Base-by-base conservation (phyloP, 176 grass and related monocot genomes). In the Juncus effusus region DNA sequence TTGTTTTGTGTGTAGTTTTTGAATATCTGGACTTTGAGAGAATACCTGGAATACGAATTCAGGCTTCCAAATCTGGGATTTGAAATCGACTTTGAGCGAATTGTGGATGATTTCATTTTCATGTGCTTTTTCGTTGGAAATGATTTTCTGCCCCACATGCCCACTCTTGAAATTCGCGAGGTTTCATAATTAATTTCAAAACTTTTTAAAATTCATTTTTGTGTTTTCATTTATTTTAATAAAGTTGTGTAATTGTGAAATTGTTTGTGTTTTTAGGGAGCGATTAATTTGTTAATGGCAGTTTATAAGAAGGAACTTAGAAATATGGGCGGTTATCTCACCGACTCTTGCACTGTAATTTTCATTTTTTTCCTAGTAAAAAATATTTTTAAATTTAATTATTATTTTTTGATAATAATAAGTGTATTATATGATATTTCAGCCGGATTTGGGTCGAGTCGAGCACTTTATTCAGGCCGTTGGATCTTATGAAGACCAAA, bases 101-200 rank as follows among this genome's bases (percentile, higher is more conserved):
- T 99, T 51, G 68, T 99, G 75, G 94, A 99, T 73, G 94, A 99
- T 82, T 99, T 99, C 70, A 84, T 99, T 76, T 99, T 99, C 78
- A 89, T 99, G 37, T 99, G 94, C 42, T 99, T 99, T 69, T 99
- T 99, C 86, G 94, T 99, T 76, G 94, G 94, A 41, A 99, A 99
- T 69, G 94, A 99, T 86, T 99, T 99, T 89, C 94, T 99, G 61
- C 94, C 94, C 47, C 94, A 99, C 45, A 99, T 99, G 94, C 94
- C 94, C 10, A 99, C 94, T 16, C 62, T 93, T 65, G 94, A 99
- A 82, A 93, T 99, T 42, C 94, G 94, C 66, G 94, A 93, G 94
- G 94, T 99, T 75, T 74, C n/a, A n/a, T n/a, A n/a, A n/a, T n/a
- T n/a, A n/a, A 82, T 64, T 50, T 59, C 16, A 76, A 28, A 40